Conservation (phyloP, 768 basidiomycete species). For the Tremella yokohamensis region DNA sequence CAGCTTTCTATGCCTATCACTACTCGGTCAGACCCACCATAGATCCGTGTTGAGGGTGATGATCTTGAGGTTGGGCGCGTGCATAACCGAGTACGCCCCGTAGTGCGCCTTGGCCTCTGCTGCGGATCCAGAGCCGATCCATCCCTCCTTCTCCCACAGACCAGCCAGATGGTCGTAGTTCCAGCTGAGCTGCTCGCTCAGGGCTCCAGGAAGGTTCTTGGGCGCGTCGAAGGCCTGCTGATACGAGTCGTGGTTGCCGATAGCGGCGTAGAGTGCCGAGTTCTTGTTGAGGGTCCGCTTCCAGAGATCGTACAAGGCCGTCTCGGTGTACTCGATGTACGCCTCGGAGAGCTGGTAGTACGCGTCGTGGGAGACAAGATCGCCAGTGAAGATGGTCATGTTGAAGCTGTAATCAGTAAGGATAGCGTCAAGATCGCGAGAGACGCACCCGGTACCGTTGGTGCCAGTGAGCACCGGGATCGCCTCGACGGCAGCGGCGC, state of each 20-base stretch:
- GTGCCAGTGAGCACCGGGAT: conserved; percentile 68
- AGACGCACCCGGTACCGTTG: conserved; percentile 57
- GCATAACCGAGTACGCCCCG: conserved; percentile 67
- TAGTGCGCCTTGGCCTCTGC: conserved; percentile 65
- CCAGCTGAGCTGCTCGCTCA: conserved; percentile 52
- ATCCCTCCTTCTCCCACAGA: conserved; percentile 68
- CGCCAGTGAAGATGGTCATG: conserved; percentile 69
- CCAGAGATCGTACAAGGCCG: conserved; percentile 64
- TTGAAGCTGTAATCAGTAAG: too few species aligned
- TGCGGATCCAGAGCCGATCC: conserved; percentile 63
- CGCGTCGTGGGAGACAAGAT: conserved; percentile 69
- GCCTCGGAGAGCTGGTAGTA: conserved; percentile 56
- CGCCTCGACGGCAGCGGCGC: conserved; percentile 61
- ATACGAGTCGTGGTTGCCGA: conserved; percentile 76
- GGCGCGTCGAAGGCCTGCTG: conserved; percentile 54
- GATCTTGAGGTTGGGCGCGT: conserved; percentile 64
- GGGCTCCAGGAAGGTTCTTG: conserved; percentile 14
- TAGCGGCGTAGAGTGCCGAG: conserved; percentile 65
- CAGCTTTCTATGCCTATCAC: background rate
- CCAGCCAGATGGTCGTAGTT: conserved; percentile 71
- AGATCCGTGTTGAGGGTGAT: conserved; percentile 74
- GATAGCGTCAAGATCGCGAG: too few species aligned
- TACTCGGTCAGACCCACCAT: conserved; percentile 52
- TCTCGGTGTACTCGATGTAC: conserved; percentile 15
- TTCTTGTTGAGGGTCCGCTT: conserved; percentile 62